These are phyloP conservation scores for Tulasnella sp. DNA, from an alignment of 768 basidiomycete species.

Conservation along the genomic window DNA sequence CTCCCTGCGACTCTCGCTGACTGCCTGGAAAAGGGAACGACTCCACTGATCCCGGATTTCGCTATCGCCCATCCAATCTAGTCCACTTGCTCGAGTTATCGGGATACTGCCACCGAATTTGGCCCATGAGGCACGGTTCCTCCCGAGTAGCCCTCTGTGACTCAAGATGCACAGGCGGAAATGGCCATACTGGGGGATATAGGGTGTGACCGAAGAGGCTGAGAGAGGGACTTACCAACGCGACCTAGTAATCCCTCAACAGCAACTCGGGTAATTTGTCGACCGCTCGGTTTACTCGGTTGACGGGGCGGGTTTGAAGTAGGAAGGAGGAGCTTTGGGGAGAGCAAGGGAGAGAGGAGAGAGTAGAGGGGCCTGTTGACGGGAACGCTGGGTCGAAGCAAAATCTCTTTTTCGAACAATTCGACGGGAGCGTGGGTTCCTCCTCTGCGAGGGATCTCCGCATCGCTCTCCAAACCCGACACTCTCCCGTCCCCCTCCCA, in stretches of 20 bases:
- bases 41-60: slow-evolving; percentile 12
- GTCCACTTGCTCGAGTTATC: slow-evolving; percentile 3
- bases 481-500: slow-evolving; percentile 7
- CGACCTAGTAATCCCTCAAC: slow-evolving; percentile 7
- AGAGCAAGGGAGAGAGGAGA: slow-evolving; percentile 4
- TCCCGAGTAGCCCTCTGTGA: background rate
- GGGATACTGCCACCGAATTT: background rate
- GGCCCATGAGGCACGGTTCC: background rate
- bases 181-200: background rate
- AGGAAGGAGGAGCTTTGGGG: background rate
- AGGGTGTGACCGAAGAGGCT: background rate
- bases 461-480: background rate
- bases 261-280: background rate
- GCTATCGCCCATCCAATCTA: slow-evolving; percentile 5
- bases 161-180: background rate
- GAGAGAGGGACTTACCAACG: slow-evolving; percentile 7
- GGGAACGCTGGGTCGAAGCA: slow-evolving; percentile 12
- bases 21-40: slow-evolving; percentile 5
- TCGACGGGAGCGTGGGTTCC: slow-evolving; percentile 12
- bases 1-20: background rate
- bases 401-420: slow-evolving; percentile 10
- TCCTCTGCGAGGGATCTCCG: background rate
- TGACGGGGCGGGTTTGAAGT: background rate
- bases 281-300: background rate
- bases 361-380: background rate